Evolutionary conservation across 768 basidiomycete species (phyloP).

Genomic region (Podaxis mareebaensis): DNA sequence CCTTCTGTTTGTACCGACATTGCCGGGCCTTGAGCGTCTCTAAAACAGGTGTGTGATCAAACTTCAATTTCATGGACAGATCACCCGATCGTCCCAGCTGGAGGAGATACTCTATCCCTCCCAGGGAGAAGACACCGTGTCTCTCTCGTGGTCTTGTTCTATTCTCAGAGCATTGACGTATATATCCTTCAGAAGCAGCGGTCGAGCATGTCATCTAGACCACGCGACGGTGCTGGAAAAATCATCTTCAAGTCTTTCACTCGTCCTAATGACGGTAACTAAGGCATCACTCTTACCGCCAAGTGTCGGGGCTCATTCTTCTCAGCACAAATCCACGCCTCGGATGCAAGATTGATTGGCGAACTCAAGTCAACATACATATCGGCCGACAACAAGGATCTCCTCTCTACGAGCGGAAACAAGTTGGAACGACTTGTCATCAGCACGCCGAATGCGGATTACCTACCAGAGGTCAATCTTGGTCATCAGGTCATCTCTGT

Average conservation of each 20-base stretch:
- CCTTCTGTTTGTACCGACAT: no score
- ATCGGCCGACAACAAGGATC: neutral
- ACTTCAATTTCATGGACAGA: no score
- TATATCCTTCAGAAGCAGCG: no score
- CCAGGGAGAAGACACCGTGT: no score
- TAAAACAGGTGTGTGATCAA: no score
- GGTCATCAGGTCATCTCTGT: neutral
- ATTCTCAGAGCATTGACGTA: no score
- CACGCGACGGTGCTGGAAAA: no score
- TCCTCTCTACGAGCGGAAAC: neutral
- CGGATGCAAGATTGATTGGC: neutral
- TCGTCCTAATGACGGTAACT: neutral
- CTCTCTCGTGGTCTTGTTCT: no score
- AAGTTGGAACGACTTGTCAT: neutral
- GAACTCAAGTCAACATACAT: neutral
- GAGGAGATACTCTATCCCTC: no score
- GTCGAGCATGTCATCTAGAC: no score
- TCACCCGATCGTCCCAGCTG: no score
- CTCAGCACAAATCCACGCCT: neutral
- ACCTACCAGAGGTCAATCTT: constrained; percentile 3
- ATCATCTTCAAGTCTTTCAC: neutral
- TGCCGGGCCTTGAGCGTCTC: no score
- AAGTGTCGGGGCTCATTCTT: neutral
- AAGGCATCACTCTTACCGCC: neutral
- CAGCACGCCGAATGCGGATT: neutral